Percentiles rank a stretch among this genome's conserved stretches.
Evolutionary conservation across 768 basidiomycete genomes (phyloP).

Genomic region (Termitomyces sp.): DNA sequence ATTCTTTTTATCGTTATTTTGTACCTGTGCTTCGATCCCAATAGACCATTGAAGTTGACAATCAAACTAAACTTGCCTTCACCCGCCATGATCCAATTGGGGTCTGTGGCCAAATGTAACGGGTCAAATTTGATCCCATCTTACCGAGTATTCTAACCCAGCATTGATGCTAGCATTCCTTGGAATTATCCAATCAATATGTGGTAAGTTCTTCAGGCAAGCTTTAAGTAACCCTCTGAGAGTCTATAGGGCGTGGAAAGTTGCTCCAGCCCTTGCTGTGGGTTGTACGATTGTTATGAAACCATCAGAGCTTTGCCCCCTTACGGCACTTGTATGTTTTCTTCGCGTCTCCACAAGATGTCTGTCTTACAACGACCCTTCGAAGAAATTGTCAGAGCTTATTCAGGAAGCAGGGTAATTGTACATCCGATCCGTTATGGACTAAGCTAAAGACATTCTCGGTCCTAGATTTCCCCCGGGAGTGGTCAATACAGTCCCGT

Average conservation of each 20-base stretch:
- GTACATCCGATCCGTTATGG: neutral
- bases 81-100: constrained; percentile 89
- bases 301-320: constrained; percentile 81
- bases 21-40: neutral
- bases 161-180: constrained; percentile 54
- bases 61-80: constrained; percentile 76
- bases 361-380: constrained; percentile 4
- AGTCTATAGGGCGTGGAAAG: constrained; percentile 72
- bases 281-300: constrained; percentile 96
- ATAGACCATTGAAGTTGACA: constrained; percentile 76
- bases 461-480: constrained; percentile 76
- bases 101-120: constrained; percentile 89
- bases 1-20: neutral
- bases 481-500: constrained; percentile 85
- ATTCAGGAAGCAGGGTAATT: constrained; percentile 77
- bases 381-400: constrained; percentile 76
- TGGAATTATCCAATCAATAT: constrained; percentile 93
- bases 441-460: neutral
- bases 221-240: neutral
- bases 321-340: constrained; percentile 67
- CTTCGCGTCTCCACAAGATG: neutral
- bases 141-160: neutral
- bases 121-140: constrained; percentile 9
- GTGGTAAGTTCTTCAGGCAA: constrained; percentile 44
- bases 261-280: constrained; percentile 85